phyloP scores from a whole-genome alignment of 2,329 filamentous ascomycete genomes.

The Orbilia blumenaviensis region DNA sequence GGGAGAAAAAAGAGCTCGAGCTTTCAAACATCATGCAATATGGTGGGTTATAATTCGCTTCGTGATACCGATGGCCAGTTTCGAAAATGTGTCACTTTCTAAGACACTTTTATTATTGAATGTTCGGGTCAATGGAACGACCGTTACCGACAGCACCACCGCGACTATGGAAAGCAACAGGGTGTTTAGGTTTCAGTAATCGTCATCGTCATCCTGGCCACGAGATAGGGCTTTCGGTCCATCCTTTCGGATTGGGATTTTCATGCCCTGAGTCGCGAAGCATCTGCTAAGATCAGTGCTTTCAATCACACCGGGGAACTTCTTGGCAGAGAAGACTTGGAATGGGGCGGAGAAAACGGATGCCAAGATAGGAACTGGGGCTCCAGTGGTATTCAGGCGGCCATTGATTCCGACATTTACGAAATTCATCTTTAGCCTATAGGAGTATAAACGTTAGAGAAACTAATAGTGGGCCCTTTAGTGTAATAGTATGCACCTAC shows the following conservation, averaged over 20 bases:
- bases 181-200: constrained; percentile 23
- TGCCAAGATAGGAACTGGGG: constrained; percentile 78
- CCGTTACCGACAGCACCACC: background rate
- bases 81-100: constrained; percentile 11
- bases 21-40: background rate
- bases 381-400: constrained; percentile 72
- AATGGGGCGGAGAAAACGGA: constrained; percentile 87
- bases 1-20: background rate
- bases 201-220: constrained; percentile 49
- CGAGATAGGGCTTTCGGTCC: constrained; percentile 61
- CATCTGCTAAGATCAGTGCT: constrained; percentile 89
- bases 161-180: background rate
- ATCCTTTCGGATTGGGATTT: constrained; percentile 95
- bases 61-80: constrained; percentile 12
- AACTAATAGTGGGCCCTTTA: background rate
- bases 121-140: constrained; percentile 22
- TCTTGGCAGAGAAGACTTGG: constrained; percentile 95
- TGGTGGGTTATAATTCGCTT: constrained; percentile 2
- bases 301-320: constrained; percentile 96
- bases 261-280: constrained; percentile 93
- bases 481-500: constrained; percentile 63
- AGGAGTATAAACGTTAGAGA: background rate
- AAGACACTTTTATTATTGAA: background rate
- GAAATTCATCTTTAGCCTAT: constrained; percentile 75
- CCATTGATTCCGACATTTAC: constrained; percentile 77